Evolutionary conservation across 257 asterid genomes (phyloP).

Genomic region (Agastache rugosa): DNA sequence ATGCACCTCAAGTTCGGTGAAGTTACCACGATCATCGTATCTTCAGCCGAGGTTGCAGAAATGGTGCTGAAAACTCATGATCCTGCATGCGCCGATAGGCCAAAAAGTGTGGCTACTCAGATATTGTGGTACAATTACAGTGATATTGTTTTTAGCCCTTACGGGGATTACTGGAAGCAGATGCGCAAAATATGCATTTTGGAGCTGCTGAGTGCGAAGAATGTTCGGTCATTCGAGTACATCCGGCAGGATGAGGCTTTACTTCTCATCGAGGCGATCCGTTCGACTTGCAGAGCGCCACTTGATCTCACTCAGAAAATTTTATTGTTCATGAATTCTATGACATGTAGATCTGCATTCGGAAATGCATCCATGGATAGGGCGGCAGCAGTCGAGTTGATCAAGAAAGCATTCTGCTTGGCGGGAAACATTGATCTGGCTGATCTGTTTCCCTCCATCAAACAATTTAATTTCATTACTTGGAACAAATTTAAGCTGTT

Average conservation of each 20-base stretch:
- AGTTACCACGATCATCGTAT: constrained; percentile 31
- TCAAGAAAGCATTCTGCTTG: constrained; percentile 16
- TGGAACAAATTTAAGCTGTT: constrained; percentile 38
- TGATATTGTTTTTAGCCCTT: constrained; percentile 40
- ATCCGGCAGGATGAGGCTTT: constrained; percentile 43
- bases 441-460: constrained; percentile 46
- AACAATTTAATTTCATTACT: constrained; percentile 29
- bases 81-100: constrained; percentile 44
- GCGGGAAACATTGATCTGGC: constrained; percentile 38
- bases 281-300: not conserved
- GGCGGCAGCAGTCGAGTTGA: not conserved
- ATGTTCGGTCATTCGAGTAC: constrained; percentile 43
- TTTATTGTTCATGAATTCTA: constrained; percentile 18
- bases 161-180: constrained; percentile 47
- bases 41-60: constrained; percentile 40
- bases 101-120: constrained; percentile 37
- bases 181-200: constrained; percentile 37
- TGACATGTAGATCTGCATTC: constrained; percentile 42
- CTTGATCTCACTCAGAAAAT: constrained; percentile 34
- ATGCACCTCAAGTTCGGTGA: constrained; percentile 46
- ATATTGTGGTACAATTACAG: constrained; percentile 40
- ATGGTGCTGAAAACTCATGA: constrained; percentile 44
- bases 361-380: constrained; percentile 37
- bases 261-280: constrained; percentile 18
- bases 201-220: constrained; percentile 42